Evolutionary conservation across 2,329 filamentous ascomycete genomes (phyloP).

Genomic region (Chaetomiaceae sp.): DNA sequence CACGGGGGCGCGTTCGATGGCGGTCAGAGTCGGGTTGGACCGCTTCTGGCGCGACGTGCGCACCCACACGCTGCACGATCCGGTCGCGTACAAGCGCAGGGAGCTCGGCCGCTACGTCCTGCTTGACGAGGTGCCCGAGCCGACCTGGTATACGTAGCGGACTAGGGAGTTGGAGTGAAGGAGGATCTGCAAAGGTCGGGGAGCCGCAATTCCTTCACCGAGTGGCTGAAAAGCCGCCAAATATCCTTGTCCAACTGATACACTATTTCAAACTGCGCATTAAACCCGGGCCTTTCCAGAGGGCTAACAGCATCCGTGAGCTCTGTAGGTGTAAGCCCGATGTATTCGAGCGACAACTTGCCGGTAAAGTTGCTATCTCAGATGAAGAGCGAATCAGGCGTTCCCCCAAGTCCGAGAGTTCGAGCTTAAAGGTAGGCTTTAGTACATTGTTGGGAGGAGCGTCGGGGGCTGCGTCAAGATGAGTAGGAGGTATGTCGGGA

Average conservation of each 20-base stretch:
- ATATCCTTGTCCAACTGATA: not conserved
- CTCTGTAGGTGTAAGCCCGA: not conserved
- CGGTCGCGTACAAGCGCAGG: too few species aligned
- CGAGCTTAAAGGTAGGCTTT: not conserved
- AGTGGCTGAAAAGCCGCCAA: not conserved
- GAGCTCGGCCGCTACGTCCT: too few species aligned
- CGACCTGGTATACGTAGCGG: too few species aligned
- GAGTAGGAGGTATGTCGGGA: not conserved
- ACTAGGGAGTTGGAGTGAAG: too few species aligned
- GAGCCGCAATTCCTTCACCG: not conserved
- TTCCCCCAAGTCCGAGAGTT: not conserved
- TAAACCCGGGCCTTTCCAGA: not conserved
- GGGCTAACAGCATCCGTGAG: not conserved
- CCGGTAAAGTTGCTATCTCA: not conserved
- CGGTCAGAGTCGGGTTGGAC: too few species aligned
- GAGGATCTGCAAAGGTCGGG: too few species aligned
- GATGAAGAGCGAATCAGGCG: not conserved
- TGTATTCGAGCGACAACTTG: not conserved
- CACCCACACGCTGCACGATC: too few species aligned
- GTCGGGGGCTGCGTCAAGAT: too few species aligned
- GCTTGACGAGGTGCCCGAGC: too few species aligned
- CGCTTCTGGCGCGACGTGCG: too few species aligned
- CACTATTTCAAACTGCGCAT: not conserved
- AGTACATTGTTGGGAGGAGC: not conserved
- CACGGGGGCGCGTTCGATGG: too few species aligned